phyloP scores from a whole-genome alignment of 2,329 filamentous ascomycete species.

The Phaeosphaeria sp. region DNA sequence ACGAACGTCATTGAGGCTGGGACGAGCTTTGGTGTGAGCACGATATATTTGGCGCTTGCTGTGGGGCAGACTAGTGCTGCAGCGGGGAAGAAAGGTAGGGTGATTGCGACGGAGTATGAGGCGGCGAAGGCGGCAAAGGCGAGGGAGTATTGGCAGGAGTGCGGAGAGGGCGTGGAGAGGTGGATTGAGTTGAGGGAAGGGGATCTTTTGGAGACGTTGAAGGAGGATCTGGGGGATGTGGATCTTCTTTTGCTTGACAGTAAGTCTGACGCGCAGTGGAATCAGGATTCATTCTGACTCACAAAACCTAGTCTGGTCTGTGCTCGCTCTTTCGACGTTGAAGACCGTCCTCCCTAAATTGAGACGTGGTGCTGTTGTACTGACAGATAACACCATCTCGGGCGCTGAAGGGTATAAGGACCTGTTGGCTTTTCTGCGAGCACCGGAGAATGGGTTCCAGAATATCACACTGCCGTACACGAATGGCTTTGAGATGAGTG shows the following conservation, averaged over 20 bases:
- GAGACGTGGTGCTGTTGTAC: slow-evolving; percentile 56
- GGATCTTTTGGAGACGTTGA: slow-evolving; percentile 64
- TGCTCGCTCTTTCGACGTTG: slow-evolving; percentile 61
- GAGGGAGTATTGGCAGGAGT: slow-evolving; percentile 58
- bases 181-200: slow-evolving; percentile 66
- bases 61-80: slow-evolving; percentile 56
- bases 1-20: slow-evolving; percentile 65
- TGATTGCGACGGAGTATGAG: slow-evolving; percentile 69
- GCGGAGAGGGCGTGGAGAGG: slow-evolving; percentile 57
- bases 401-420: slow-evolving; percentile 55
- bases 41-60: slow-evolving; percentile 67
- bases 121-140: slow-evolving; percentile 60
- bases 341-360: slow-evolving; percentile 56
- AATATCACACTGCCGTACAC: slow-evolving; percentile 58
- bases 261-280: slow-evolving; percentile 48
- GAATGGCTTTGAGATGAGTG: slow-evolving; percentile 56
- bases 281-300: neutral
- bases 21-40: slow-evolving; percentile 68
- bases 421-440: slow-evolving; percentile 55
- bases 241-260: slow-evolving; percentile 68
- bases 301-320: slow-evolving; percentile 60
- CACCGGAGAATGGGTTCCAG: slow-evolving; percentile 58
- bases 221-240: slow-evolving; percentile 57
- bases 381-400: slow-evolving; percentile 58
- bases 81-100: slow-evolving; percentile 48